Percentiles rank a stretch among this genome's conserved stretches.
phyloP scores from a whole-genome alignment of 2,329 filamentous ascomycete genomes.

The Lecanicillium sp. region DNA sequence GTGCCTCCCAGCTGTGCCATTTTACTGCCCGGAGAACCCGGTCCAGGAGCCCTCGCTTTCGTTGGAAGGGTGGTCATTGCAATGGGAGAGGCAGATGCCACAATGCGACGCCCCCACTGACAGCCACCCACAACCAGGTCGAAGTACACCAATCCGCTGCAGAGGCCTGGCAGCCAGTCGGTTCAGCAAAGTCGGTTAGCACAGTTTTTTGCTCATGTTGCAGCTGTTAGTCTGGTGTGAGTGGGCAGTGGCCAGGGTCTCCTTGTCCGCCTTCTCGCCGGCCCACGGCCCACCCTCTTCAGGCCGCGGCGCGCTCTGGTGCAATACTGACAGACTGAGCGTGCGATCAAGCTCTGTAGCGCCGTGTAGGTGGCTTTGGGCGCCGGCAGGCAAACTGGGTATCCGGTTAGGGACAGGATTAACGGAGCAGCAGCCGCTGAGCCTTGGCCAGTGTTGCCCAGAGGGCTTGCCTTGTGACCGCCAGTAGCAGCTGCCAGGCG shows the following conservation, averaged over 20 bases:
- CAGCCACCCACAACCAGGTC: neutral
- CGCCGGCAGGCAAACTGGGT: too few species aligned
- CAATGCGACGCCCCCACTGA: constrained; percentile 10
- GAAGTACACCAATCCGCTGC: neutral
- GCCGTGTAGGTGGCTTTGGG: too few species aligned
- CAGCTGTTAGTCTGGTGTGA: constrained; percentile 10
- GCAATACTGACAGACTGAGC: too few species aligned
- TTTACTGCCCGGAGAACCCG: too few species aligned
- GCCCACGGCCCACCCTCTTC: neutral
- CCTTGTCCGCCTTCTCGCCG: neutral
- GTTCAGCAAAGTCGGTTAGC: neutral
- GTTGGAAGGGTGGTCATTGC: neutral
- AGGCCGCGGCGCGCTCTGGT: too few species aligned
- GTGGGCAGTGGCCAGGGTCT: neutral
- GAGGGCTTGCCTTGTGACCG: too few species aligned
- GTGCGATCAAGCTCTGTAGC: too few species aligned
- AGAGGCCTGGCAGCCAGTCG: neutral
- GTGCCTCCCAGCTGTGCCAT: constrained; percentile 5
- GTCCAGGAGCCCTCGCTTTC: too few species aligned
- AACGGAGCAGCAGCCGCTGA: too few species aligned
- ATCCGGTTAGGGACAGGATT: too few species aligned
- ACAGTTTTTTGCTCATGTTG: neutral
- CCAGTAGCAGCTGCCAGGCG: too few species aligned
- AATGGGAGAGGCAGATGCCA: constrained; percentile 7
- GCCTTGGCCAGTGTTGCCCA: too few species aligned